Evolutionary conservation across 805 yeast species (phyloP), one percentile per base, ranked within the genome.

Genomic region (Jamesozyma rosinii): DNA sequence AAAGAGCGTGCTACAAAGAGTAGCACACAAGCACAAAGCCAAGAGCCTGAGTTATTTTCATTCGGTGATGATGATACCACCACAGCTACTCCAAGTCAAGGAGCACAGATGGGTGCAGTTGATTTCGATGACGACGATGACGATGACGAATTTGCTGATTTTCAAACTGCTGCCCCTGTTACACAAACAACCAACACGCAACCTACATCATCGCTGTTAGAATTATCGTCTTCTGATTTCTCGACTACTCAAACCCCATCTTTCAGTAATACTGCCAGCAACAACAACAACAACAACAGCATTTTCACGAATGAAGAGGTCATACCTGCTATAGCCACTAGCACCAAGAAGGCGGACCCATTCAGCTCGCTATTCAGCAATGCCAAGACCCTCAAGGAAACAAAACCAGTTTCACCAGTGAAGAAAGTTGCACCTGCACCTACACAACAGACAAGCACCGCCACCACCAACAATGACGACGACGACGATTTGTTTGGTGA

Each of bases 141-240:
- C 44, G 87, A 78, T 43, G 86, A 82, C 49, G 92, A 83, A 34
- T 84, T 84, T 58, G 87, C 83, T 49, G 92, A 83, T 50, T 83
- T 83, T 71, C 90, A 83, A 61, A 65, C 71, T 45, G 83, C 87
- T 11, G 77, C 75, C 19, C 45, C 44, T 19, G 42, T 36, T 4
- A 24, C 22, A 5, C 38, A 29, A 34, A 13, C 37, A 35, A 4
- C 41, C 5, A n/a, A 18, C 14, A 9, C 37, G 26, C n/a, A 40
- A 39, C 17, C 18, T 41, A 40, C 6, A 5, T 40, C 62, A 5
- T 51, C 49, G 43, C 50, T 68, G 9, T 57, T 67, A 21, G 63
- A 61, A 40, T 48, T 67, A 11, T 52, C 65, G 37, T 52, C 56
- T 18, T 50, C 61, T 8, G 55, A 62, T 32, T 39, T 51, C 32